Evolutionary conservation across 2,329 filamentous ascomycete species (phyloP).

Genomic region (Penicillium nordicum): DNA sequence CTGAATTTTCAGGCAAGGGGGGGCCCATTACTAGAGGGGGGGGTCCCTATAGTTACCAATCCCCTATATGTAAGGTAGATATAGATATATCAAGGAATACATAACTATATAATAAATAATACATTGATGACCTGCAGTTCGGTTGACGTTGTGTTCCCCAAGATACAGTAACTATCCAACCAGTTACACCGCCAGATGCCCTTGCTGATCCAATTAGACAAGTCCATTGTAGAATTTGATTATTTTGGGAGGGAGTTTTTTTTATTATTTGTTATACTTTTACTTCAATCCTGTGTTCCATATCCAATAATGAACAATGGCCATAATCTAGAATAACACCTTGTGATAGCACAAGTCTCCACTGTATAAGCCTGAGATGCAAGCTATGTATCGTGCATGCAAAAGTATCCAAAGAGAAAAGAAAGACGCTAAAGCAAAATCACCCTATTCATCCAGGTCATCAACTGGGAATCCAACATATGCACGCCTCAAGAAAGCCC

Average conservation of each 20-base stretch:
- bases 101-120: too few relatives aligned
- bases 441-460: constrained; percentile 51
- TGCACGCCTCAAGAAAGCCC: constrained; percentile 71
- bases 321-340: background rate
- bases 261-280: background rate
- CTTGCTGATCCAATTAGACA: background rate
- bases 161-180: background rate
- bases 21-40: too few relatives aligned
- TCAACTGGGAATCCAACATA: constrained; percentile 72
- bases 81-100: background rate
- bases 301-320: background rate
- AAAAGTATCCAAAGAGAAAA: background rate
- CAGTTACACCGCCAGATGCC: background rate
- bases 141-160: background rate
- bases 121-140: background rate
- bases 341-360: background rate
- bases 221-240: background rate
- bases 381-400: background rate
- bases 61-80: too few relatives aligned
- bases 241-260: background rate
- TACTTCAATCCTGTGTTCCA: background rate
- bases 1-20: too few relatives aligned
- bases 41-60: too few relatives aligned
- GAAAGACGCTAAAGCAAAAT: constrained; percentile 13
- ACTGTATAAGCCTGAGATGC: background rate